Evolutionary conservation across 2,329 filamentous ascomycete species (phyloP).

Genomic region (Fusarium drepaniforme): DNA sequence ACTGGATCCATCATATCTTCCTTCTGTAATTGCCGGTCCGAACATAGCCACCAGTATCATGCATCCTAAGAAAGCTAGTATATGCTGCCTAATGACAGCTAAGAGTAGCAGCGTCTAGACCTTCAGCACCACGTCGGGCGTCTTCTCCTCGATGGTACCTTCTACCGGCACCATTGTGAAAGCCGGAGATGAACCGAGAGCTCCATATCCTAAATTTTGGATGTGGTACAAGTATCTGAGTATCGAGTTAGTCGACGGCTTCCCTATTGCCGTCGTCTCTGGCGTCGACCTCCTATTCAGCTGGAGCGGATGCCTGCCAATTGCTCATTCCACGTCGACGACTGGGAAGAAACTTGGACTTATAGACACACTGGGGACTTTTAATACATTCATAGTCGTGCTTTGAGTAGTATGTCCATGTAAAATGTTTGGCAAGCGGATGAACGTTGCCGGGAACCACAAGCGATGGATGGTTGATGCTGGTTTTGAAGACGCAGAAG

Average conservation of each 20-base stretch:
- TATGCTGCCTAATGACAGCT: constrained; percentile 47
- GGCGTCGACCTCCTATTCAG: constrained; percentile 71
- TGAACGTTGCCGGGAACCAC: constrained; percentile 53
- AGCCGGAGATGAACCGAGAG: constrained; percentile 13
- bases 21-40: constrained; percentile 54
- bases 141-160: constrained; percentile 38
- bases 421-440: constrained; percentile 51
- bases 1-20: constrained; percentile 56
- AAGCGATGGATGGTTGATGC: constrained; percentile 54
- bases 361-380: constrained; percentile 47
- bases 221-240: constrained; percentile 72
- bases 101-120: constrained; percentile 54
- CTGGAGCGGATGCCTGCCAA: constrained; percentile 68
- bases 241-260: constrained; percentile 67
- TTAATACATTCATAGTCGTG: constrained; percentile 54
- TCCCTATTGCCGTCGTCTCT: constrained; percentile 50
- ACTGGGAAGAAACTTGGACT: constrained; percentile 65
- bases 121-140: constrained; percentile 52
- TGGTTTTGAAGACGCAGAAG: constrained; percentile 51
- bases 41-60: constrained; percentile 50
- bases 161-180: constrained; percentile 45
- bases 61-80: constrained; percentile 49
- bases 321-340: constrained; percentile 74
- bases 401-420: constrained; percentile 49
- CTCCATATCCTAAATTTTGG: constrained; percentile 67